These are phyloP conservation scores for Collybia sordida DNA, from an alignment of 768 basidiomycete genomes.

Conservation along the genomic window DNA sequence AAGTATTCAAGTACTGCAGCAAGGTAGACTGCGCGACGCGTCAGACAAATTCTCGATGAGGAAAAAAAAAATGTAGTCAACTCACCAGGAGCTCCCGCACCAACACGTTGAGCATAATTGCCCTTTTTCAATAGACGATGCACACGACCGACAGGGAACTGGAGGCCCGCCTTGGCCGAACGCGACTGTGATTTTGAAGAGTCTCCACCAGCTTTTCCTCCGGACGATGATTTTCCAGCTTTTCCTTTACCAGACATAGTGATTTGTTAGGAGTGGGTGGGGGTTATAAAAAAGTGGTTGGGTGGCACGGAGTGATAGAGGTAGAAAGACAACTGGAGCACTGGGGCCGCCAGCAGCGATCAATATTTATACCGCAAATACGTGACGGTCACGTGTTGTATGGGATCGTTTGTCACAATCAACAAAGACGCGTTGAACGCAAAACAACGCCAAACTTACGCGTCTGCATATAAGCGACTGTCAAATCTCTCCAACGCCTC, in stretches of 20 bases:
- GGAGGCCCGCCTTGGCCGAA: slow-evolving; percentile 62
- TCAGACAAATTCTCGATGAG: background rate
- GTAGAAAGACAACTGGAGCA: background rate
- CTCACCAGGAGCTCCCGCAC: slow-evolving; percentile 72
- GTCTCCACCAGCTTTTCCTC: slow-evolving; percentile 38
- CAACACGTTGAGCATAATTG: slow-evolving; percentile 78
- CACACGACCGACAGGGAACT: slow-evolving; percentile 83
- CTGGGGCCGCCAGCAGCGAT: background rate
- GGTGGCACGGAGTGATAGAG: slow-evolving; percentile 7
- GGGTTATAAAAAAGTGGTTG: slow-evolving; percentile 9
- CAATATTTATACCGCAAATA: slow-evolving; percentile 26
- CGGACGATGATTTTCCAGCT: slow-evolving; percentile 28
- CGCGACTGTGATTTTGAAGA: slow-evolving; percentile 56
- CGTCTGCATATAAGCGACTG: slow-evolving; percentile 32
- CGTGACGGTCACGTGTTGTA: slow-evolving; percentile 4
- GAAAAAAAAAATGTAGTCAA: background rate
- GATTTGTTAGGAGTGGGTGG: slow-evolving; percentile 5
- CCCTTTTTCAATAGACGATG: slow-evolving; percentile 76
- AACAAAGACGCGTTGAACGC: slow-evolving; percentile 40
- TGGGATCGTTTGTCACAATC: slow-evolving; percentile 15
- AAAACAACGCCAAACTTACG: slow-evolving; percentile 37
- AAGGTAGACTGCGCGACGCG: slow-evolving; percentile 59
- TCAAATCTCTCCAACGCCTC: slow-evolving; percentile 16
- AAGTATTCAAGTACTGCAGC: slow-evolving; percentile 84
- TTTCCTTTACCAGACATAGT: slow-evolving; percentile 41